phyloP scores from a whole-genome alignment of 495 filamentous ascomycete genomes.

The Xylaria longipes region DNA sequence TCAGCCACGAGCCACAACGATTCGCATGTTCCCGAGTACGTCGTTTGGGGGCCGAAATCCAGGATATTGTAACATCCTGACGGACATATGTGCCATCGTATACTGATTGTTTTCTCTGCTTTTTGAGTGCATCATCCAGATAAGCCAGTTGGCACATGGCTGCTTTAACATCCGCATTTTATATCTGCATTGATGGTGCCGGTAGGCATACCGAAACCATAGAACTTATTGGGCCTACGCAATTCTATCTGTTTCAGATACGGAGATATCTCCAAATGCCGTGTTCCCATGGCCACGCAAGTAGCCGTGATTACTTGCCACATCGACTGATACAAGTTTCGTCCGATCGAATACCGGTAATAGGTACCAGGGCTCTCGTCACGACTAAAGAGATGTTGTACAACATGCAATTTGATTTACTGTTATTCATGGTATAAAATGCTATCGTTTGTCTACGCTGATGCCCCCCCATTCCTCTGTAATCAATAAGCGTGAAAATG shows the following conservation, averaged over 20 bases:
- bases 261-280: not conserved
- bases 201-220: not conserved
- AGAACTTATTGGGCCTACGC: no score
- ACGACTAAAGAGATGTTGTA: no score
- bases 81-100: not conserved
- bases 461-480: not conserved
- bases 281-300: slow-evolving; percentile 13
- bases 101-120: not conserved
- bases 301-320: slow-evolving; percentile 3
- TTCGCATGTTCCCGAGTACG: not conserved
- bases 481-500: not conserved
- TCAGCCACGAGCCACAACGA: not conserved
- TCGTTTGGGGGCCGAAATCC: not conserved
- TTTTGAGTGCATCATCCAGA: not conserved
- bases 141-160: not conserved
- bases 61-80: not conserved
- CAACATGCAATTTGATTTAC: not conserved
- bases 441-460: slow-evolving; percentile 5
- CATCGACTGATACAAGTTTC: not conserved
- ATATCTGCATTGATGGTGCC: not conserved
- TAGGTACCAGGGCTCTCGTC: not conserved
- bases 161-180: slow-evolving; percentile 3
- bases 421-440: slow-evolving; percentile 6
- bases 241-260: slow-evolving; percentile 4
- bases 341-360: not conserved